Base-by-base conservation (phyloP, 345 rosid species). In the Eucalyptus regnans region DNA sequence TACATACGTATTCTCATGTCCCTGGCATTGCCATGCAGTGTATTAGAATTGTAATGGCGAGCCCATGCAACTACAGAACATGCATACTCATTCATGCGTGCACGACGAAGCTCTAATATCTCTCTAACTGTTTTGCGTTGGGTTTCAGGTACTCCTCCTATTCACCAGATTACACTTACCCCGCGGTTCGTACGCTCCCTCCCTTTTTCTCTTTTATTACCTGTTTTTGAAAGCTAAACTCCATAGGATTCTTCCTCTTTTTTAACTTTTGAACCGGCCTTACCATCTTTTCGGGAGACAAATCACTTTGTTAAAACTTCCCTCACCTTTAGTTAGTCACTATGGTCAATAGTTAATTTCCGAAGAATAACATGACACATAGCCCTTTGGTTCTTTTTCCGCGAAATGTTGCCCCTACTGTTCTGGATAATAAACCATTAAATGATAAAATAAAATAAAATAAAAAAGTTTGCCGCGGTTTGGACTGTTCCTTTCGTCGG, bases 131-230 rank as follows among this genome's bases (percentile, higher is more conserved):
- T 81, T 50, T 43, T 64, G 58, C 49, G 37, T 89, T 66, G n/a
- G 37, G 2, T 90, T 93, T 90, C 95, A 97, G 99, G 96, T 97
- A 95, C 95, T 95, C 99, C 50, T 90, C 96, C 4, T 97, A 94
- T 94, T 95, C 99, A 23, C 96, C 96, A 85, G 98, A 97, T 88
- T 97, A 97, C 94, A 91, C 94, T 80, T 97, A 96, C 91, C 98
- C 99, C 37, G 89, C 99, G 98, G 99, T 97, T 90, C 91, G 96
- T 91, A 91, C 89, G 85, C 68, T 89, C 44, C 84, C 48, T 89
- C 89, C 88, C 66, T 85, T 88, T 68, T 60, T 48, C 50, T 14
- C 51, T 50, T 41, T 68, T 56, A 4, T 14, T 54, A 6, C 20
- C 48, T 64, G 25, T 71, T 62, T 29, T 62, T 49, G 31, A 85